Conservation (phyloP, 2,329 filamentous ascomycete species). For the Colletotrichum limetticola region DNA sequence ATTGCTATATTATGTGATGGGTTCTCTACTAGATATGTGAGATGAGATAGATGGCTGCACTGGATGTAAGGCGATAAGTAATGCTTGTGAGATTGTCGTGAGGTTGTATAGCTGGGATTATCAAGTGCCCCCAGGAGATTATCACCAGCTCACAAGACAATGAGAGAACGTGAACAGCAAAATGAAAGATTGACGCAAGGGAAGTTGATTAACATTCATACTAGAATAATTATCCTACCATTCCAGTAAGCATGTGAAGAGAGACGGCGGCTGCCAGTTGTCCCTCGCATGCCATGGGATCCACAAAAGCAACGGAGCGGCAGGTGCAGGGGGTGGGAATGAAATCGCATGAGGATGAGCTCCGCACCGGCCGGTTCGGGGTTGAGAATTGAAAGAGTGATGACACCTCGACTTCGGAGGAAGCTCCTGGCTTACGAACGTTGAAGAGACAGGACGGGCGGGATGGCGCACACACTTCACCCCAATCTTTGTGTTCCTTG, state of each 20-base stretch:
- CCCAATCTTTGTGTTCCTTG: neutral
- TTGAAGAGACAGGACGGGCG: neutral
- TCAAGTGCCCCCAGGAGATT: neutral
- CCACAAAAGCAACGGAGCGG: constrained; percentile 25
- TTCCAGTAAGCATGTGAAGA: constrained; percentile 24
- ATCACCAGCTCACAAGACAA: constrained; percentile 1
- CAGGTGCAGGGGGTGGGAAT: constrained; percentile 8
- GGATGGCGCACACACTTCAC: neutral
- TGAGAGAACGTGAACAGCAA: neutral
- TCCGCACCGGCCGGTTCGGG: constrained; percentile 23
- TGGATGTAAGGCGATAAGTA: too few relatives aligned
- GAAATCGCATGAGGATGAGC: constrained; percentile 13
- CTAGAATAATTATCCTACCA: constrained; percentile 12
- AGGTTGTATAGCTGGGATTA: neutral
- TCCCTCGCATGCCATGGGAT: constrained; percentile 16
- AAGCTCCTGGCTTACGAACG: neutral
- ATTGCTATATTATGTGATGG: neutral
- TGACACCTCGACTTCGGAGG: constrained; percentile 36
- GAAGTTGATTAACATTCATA: constrained; percentile 28
- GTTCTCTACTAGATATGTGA: neutral
- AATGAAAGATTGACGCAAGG: neutral
- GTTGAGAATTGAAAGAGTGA: constrained; percentile 19
- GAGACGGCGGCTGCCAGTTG: neutral
- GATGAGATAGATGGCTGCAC: too few relatives aligned
- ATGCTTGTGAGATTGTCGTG: neutral